Conservation (phyloP, 164 flowering plant species). For the Houttuynia cordata region DNA sequence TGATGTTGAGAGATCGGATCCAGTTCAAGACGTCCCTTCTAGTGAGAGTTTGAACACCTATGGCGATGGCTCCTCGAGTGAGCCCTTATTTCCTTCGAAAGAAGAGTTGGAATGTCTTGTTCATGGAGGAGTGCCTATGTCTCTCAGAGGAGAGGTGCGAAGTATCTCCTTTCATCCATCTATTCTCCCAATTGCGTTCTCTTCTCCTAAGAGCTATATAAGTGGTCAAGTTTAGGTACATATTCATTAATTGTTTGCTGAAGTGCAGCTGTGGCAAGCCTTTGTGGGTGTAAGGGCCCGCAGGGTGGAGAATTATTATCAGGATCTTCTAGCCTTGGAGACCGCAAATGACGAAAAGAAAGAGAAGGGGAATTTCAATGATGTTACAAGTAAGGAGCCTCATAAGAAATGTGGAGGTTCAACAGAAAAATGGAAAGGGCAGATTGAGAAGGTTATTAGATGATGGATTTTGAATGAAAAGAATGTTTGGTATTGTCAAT, state of each 20-base stretch:
- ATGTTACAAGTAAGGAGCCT: slow-evolving; percentile 19
- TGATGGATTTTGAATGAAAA: slow-evolving; percentile 2
- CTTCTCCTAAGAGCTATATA: neutral
- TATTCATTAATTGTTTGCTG: neutral
- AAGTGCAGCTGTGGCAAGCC: slow-evolving; percentile 92
- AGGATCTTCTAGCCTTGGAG: slow-evolving; percentile 47
- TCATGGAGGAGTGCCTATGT: slow-evolving; percentile 97
- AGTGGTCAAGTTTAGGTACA: no score
- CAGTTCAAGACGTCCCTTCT: slow-evolving; percentile 38
- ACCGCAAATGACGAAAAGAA: slow-evolving; percentile 11
- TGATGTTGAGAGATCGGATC: slow-evolving; percentile 81
- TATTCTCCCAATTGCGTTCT: neutral
- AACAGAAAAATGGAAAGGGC: slow-evolving; percentile 87
- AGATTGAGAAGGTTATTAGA: slow-evolving; percentile 88
- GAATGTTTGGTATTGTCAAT: neutral
- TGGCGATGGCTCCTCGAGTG: slow-evolving; percentile 20
- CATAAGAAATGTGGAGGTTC: slow-evolving; percentile 17
- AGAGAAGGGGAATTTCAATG: slow-evolving; percentile 14
- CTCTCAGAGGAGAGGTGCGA: slow-evolving; percentile 89
- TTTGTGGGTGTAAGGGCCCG: slow-evolving; percentile 84
- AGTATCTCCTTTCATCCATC: neutral
- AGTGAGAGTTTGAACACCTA: slow-evolving; percentile 23
- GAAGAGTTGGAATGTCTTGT: slow-evolving; percentile 88
- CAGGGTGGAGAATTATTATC: slow-evolving; percentile 64
- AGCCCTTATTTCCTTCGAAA: slow-evolving; percentile 49